Evolutionary conservation across 345 rosid species (phyloP), one percentile per base, ranked within the genome.

Genomic region (Corchorus olitorius): DNA sequence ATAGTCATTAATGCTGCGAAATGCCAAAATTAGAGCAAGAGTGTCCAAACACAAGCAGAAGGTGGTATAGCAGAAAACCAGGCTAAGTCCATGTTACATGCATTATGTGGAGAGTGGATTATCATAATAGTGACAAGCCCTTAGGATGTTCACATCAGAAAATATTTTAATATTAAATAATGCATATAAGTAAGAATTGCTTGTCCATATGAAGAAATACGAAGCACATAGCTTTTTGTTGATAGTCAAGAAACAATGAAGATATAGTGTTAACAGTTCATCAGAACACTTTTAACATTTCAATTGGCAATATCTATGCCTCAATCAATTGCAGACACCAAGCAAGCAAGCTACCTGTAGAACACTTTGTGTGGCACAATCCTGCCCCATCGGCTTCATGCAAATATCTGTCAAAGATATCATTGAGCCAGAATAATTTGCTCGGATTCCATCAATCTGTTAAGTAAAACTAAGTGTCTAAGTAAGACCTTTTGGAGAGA

Each of bases 301-400:
- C 53, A 39, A 50, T 45, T 58, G 50, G 55, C 6, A 74, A 22
- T 64, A 22, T n/a, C 61, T 46, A 55, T 45, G 20, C 52, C 58
- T 56, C 68, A 66, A 34, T 65, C 61, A 20, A 70, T 11, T 52
- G 14, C 41, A 73, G 37, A 73, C 60, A 72, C 55, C 50, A 71
- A 62, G 48, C 6, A 70, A 78, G 75, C 80, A 67, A 13, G 48
- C 56, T 79, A 96, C 99, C 98, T 95, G 99, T 59, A 96, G 80
- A 75, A 96, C 83, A 85, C 93, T 93, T 80, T 96, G 99, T 74
- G 94, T 93, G 72, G 98, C 97, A 84, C 99, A 96, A 83, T 93
- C 97, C 77, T 89, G 88, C 74, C 87, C 97, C 68, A 96, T 85
- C n/a, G 98, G 99, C 84, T 96, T 96, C 97, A 92, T 77, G 85